Base-by-base conservation (phyloP, 2,329 filamentous ascomycete species). In the Colletotrichum sp. region DNA sequence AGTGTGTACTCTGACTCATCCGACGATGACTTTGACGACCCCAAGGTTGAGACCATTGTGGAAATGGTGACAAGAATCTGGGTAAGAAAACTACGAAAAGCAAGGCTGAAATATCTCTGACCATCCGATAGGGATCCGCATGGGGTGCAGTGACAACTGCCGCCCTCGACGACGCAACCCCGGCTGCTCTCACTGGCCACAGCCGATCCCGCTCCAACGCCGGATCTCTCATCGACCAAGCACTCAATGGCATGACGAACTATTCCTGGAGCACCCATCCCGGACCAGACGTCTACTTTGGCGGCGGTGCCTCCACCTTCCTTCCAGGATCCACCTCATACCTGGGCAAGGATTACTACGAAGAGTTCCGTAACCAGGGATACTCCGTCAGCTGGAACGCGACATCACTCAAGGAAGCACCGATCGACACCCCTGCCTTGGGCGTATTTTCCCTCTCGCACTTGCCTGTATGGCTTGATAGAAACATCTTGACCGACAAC, bases 11-110 rank as follows among this genome's bases (percentile, higher is more conserved):
- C 90, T 44, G 95, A 98, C 83, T 95, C 94, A 0, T 95, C 93
- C 52, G 87, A 90, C 12, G 89, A 93, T 79, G 86, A 90, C 5
- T 95, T 95, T 78, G 95, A 98, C 82, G 95, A 98, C 81, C 95
- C 95, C 69, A 97, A 96, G 86, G 91, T 98, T 30, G 95, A 97
- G 87, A 95, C 93, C 8, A 95, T 98, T 81, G 92, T 94, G n/a
- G 94, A 96, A 84, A 89, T 97, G 74, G 93, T 96, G 85, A 89
- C 91, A 78, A 93, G 95, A 73, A 88, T 95, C 64, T 92, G 90
- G 84, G 90, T 92, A 72, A 88, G 91, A 87, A 12, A 0, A 8
- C n/a, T 6, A 1, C 15, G 0, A 3, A 21, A 21, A 3, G 30
- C 1, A 18, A 21, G 5, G 2, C 2, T 32, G n/a, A n/a, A 6